Base-by-base conservation (phyloP, 2,329 filamentous ascomycete genomes). In the Tolypocladium tropicale region DNA sequence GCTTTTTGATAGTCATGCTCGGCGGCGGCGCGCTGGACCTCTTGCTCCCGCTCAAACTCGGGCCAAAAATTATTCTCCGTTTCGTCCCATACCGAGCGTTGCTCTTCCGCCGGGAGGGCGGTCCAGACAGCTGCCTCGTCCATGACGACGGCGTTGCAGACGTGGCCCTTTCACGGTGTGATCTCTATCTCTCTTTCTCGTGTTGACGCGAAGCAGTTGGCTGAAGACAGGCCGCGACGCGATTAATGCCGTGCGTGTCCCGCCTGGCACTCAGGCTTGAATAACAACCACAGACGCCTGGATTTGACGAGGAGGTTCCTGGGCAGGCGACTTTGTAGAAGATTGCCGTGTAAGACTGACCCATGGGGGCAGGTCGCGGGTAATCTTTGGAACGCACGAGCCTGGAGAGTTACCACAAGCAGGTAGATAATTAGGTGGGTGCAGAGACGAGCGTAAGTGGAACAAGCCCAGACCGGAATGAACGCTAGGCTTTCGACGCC, bases 51-150 rank as follows among this genome's bases (percentile, higher is more conserved):
- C 21, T 65, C 61, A 37, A 69, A 68, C 16, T 60, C 59, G 39
- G 57, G 36, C 70, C 70, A 73, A 33, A 71, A 72, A 39, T 70
- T 70, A 48, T 60, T 58, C 52, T 72, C 70, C 18, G 68, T 69
- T 55, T 72, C 68, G 33, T 67, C 61, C 70, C 70, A 72, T n/a
- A 70, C 64, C 11, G 64, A 65, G 30, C 61, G 61, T 49, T 67
- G 64, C 57, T 71, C 68, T 5, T 71, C 64, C 34, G 55, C 53
- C 9, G 68, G 66, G 48, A 72, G 66, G 16, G 62, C 59, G 21
- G 64, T 62, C 67, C 66, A 70, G 49, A 62, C 59, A 51, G 62
- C 63, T 32, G 59, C 52, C 51, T 61, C 60, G 33, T 62, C 56
- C 55, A 57, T 56, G 6, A 32, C 30, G 36, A 16, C 4, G 21